Percentiles rank a stretch among this genome's conserved stretches.
phyloP scores from a whole-genome alignment of 2,329 filamentous ascomycete genomes.

The Colletotrichum graminicola region DNA sequence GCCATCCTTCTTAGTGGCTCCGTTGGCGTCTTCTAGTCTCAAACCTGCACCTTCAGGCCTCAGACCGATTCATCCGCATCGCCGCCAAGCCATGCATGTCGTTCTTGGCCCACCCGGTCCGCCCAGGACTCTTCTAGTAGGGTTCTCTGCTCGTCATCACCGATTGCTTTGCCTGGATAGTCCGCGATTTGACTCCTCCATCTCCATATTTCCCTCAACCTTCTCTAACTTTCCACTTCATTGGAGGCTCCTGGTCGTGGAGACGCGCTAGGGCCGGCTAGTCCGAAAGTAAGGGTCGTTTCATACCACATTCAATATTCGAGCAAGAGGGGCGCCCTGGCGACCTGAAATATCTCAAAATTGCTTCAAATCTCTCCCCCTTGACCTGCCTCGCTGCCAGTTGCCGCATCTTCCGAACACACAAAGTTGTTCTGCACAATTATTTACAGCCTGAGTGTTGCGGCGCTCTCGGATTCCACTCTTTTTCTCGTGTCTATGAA shows the following conservation, averaged over 20 bases:
- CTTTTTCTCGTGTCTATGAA: constrained; percentile 9
- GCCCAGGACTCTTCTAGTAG: constrained; percentile 20
- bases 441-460: neutral
- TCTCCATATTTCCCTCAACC: constrained; percentile 12
- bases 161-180: constrained; percentile 30
- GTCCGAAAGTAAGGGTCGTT: constrained; percentile 40
- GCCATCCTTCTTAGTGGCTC: constrained; percentile 12
- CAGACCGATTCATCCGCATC: neutral
- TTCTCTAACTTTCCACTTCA: constrained; percentile 11
- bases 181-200: constrained; percentile 3
- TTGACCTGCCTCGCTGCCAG: neutral
- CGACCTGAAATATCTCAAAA: constrained; percentile 33
- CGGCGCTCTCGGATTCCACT: neutral
- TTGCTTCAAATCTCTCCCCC: constrained; percentile 23
- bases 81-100: constrained; percentile 15
- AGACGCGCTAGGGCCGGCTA: constrained; percentile 38
- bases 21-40: constrained; percentile 8
- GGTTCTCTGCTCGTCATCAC: constrained; percentile 27
- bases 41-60: neutral
- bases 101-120: constrained; percentile 2
- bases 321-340: constrained; percentile 23
- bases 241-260: constrained; percentile 32
- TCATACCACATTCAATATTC: constrained; percentile 37
- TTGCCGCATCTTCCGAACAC: constrained; percentile 11
- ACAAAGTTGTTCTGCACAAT: constrained; percentile 10